Conservation (phyloP, 345 rosid genomes). For the Pistacia atlantica region DNA sequence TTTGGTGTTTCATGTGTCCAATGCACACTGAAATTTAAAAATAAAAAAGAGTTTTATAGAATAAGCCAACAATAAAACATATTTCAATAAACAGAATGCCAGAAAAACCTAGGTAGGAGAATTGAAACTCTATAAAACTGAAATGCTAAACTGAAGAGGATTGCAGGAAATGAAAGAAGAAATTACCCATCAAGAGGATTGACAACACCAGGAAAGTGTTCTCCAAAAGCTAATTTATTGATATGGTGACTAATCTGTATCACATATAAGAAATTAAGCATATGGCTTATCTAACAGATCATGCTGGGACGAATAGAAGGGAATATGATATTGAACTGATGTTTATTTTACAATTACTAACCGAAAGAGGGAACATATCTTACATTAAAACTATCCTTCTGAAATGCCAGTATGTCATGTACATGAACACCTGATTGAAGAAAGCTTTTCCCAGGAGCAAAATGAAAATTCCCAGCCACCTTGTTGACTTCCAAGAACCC, state of each 20-base stretch:
- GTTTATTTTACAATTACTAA: background rate
- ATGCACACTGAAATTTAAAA: slow-evolving; percentile 53
- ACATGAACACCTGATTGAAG: slow-evolving; percentile 85
- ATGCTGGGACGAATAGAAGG: background rate
- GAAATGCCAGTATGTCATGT: slow-evolving; percentile 84
- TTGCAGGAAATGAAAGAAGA: background rate
- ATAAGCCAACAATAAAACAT: background rate
- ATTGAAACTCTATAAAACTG: slow-evolving; percentile 13
- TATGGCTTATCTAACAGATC: slow-evolving; percentile 6
- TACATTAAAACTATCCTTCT: slow-evolving; percentile 88
- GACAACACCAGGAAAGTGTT: slow-evolving; percentile 83
- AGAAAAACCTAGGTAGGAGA: background rate
- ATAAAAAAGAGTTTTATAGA: background rate
- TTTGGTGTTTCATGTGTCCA: slow-evolving; percentile 76
- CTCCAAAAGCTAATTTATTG: slow-evolving; percentile 83
- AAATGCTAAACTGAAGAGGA: slow-evolving; percentile 15
- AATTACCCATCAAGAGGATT: slow-evolving; percentile 95
- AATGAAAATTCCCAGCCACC: slow-evolving; percentile 96
- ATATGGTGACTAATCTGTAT: slow-evolving; percentile 88
- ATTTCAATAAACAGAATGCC: slow-evolving; percentile 1
- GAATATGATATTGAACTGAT: background rate
- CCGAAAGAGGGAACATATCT: slow-evolving; percentile 21
- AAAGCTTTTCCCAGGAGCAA: slow-evolving; percentile 99
- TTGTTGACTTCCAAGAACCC: slow-evolving; percentile 93
- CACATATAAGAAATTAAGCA: slow-evolving; percentile 12